Conservation (phyloP, 352 stramenopile species). For the Globisporangium polare region DNA sequence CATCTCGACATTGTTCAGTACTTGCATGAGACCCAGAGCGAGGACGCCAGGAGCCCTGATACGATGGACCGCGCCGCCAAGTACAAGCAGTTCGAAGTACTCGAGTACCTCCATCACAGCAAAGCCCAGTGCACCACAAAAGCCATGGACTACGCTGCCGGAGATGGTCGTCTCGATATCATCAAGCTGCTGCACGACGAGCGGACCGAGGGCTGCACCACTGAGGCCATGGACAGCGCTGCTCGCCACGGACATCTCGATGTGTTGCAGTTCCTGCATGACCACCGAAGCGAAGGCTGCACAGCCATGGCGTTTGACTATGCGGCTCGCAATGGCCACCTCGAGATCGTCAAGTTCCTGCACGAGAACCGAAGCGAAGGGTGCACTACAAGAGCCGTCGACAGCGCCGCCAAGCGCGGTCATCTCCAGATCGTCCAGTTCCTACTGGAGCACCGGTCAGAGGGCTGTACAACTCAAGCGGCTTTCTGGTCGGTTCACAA, state of each 20-base stretch:
- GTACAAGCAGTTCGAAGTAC: background rate
- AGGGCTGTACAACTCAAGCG: background rate
- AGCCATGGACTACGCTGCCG: constrained; percentile 1
- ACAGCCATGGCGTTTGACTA: background rate
- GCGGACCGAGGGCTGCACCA: background rate
- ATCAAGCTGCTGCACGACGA: constrained; percentile 3
- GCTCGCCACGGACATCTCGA: background rate
- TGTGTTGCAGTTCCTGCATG: background rate
- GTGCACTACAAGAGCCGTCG: background rate
- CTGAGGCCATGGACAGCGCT: background rate
- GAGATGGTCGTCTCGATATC: background rate
- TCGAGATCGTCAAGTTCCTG: constrained; percentile 1
- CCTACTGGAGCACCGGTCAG: background rate
- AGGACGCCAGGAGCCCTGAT: background rate
- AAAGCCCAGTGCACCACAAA: background rate
- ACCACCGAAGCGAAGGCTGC: background rate
- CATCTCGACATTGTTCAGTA: constrained; percentile 6
- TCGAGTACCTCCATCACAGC: background rate
- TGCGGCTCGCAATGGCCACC: background rate
- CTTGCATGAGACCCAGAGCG: background rate
- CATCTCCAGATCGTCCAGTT: background rate
- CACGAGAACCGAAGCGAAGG: background rate
- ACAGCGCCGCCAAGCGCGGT: constrained; percentile 1
- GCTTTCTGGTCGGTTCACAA: background rate
- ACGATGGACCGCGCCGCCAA: constrained; percentile 4